These are phyloP conservation scores for Moniliella sp. DNA, from an alignment of 1,284 basidiomycete genomes.

Conservation along the genomic window DNA sequence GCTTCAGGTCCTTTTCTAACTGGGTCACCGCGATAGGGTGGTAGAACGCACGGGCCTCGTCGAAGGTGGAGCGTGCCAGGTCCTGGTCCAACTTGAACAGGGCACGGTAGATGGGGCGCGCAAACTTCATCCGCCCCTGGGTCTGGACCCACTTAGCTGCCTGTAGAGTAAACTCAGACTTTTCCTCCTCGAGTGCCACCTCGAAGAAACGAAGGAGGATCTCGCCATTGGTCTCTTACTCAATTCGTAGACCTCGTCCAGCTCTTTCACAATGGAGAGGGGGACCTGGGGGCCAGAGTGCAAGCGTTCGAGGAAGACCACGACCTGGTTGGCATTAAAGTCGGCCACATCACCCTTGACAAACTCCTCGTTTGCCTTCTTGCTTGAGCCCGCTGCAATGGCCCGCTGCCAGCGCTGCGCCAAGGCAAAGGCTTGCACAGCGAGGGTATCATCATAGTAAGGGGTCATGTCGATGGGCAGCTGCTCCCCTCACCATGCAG, in stretches of 20 bases:
- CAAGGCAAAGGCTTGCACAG: constrained; percentile 44
- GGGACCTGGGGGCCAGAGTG: constrained; percentile 32
- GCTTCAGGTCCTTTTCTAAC: constrained; percentile 29
- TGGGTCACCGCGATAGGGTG: constrained; percentile 31
- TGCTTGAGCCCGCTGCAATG: neutral
- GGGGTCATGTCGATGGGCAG: constrained; percentile 54
- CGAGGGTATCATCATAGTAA: constrained; percentile 56
- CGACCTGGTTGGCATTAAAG: constrained; percentile 29
- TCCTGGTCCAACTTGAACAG: constrained; percentile 42
- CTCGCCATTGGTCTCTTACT: constrained; percentile 36
- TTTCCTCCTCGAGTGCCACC: constrained; percentile 36
- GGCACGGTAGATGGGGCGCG: constrained; percentile 36
- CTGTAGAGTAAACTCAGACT: constrained; percentile 36
- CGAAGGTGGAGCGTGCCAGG: constrained; percentile 46
- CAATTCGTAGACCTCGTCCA: constrained; percentile 37
- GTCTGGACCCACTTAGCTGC: constrained; percentile 39
- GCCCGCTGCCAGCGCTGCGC: constrained; percentile 52
- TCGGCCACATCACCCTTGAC: constrained; percentile 3
- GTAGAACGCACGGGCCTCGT: constrained; percentile 40
- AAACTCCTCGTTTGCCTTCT: constrained; percentile 10
- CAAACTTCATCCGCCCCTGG: constrained; percentile 38
- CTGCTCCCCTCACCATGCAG: constrained; percentile 56
- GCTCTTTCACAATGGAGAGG: constrained; percentile 23
- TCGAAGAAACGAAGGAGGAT: constrained; percentile 38
- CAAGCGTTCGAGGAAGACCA: constrained; percentile 39